phyloP scores from a whole-genome alignment of 2,329 filamentous ascomycete species.

The Claviceps arundinis region DNA sequence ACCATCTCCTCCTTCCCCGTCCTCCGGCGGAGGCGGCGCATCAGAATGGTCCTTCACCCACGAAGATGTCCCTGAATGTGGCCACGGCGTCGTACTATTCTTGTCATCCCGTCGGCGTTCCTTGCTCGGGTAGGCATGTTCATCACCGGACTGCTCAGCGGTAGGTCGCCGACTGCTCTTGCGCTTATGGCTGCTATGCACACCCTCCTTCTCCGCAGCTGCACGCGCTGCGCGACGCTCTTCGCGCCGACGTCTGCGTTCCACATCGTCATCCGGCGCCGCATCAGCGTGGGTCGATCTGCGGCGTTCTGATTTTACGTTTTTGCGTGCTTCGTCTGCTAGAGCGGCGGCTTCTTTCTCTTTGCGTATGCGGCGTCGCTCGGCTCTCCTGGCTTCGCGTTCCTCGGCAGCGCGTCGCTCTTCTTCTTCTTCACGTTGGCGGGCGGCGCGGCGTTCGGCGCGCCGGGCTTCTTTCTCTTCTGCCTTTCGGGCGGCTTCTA shows the following conservation, averaged over 20 bases:
- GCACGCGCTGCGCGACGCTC: constrained; percentile 33
- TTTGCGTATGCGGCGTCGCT: constrained; percentile 35
- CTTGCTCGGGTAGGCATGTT: constrained; percentile 30
- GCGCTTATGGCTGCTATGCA: constrained; percentile 17
- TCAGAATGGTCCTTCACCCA: constrained; percentile 55
- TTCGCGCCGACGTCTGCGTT: constrained; percentile 40
- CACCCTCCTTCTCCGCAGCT: constrained; percentile 26
- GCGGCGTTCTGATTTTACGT: constrained; percentile 36
- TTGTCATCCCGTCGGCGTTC: constrained; percentile 23
- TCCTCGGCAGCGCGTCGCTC: constrained; percentile 37
- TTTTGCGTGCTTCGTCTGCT: constrained; percentile 30
- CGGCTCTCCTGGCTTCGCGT: constrained; percentile 33
- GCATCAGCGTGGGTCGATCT: constrained; percentile 29
- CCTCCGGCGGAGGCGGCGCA: constrained; percentile 43
- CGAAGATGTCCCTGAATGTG: constrained; percentile 49
- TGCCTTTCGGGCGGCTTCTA: constrained; percentile 31
- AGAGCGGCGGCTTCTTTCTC: constrained; percentile 33
- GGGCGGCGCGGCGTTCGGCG: constrained; percentile 37
- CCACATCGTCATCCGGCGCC: constrained; percentile 32
- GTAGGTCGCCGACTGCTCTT: constrained; percentile 26
- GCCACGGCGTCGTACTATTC: constrained; percentile 34
- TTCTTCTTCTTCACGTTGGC: constrained; percentile 32
- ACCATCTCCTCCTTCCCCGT: constrained; percentile 11
- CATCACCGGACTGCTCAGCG: constrained; percentile 27
- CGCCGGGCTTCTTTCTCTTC: constrained; percentile 48